Evolutionary conservation across 164 flowering plant species (phyloP).

Genomic region (Annona squamosa): DNA sequence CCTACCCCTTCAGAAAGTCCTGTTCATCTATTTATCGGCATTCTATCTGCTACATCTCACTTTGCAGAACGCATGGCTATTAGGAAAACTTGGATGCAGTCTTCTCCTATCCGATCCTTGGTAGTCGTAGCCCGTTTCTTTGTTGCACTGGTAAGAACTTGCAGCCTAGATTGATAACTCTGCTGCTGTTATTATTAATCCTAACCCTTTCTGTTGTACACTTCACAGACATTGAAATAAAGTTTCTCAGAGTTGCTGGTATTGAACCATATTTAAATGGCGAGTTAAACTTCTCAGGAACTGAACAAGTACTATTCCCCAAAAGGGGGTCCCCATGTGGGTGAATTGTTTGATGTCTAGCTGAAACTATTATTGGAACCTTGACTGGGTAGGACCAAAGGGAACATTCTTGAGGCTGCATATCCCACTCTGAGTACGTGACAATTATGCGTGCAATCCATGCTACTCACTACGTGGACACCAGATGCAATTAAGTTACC

Average conservation of each 20-base stretch:
- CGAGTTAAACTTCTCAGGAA: no score
- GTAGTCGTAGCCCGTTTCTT: constrained; percentile 64
- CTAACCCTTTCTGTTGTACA: not conserved
- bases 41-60: constrained; percentile 93
- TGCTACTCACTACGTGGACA: no score
- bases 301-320: no score
- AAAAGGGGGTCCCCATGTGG: no score
- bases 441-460: no score
- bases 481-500: no score
- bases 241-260: not conserved
- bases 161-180: not conserved
- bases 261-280: not conserved
- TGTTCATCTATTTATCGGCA: constrained; percentile 66
- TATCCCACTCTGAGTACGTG: no score
- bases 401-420: no score
- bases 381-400: no score
- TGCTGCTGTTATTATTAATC: not conserved
- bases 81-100: constrained; percentile 80
- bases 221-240: not conserved
- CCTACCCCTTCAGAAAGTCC: constrained; percentile 42
- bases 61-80: constrained; percentile 91
- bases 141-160: constrained; percentile 58
- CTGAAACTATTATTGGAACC: no score
- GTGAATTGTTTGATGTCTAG: no score
- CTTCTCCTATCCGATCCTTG: constrained; percentile 42